phyloP scores from a whole-genome alignment of 1,284 basidiomycete species.

The Mycena sp. region DNA sequence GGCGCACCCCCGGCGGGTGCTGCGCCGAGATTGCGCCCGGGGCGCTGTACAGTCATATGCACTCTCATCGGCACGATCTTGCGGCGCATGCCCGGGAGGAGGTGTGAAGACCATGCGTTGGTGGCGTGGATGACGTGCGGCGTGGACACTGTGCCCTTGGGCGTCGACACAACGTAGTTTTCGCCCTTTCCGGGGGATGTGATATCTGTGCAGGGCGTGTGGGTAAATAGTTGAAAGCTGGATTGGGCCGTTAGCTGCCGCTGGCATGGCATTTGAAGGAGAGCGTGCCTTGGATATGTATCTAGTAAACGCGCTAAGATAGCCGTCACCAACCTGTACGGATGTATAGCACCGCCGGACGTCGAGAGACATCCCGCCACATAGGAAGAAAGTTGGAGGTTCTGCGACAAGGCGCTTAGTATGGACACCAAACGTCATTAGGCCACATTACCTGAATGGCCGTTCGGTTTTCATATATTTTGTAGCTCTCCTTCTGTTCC shows the following conservation, averaged over 20 bases:
- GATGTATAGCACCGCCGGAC: slow-evolving; percentile 61
- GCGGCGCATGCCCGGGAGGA: slow-evolving; percentile 69
- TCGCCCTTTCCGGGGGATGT: slow-evolving; percentile 32
- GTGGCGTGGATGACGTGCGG: slow-evolving; percentile 80
- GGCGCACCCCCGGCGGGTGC: slow-evolving; percentile 19
- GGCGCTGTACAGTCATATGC: slow-evolving; percentile 73
- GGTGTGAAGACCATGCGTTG: slow-evolving; percentile 78
- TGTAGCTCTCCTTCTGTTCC: slow-evolving; percentile 46
- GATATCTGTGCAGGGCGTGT: slow-evolving; percentile 61
- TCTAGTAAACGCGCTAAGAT: slow-evolving; percentile 57
- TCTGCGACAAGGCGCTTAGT: slow-evolving; percentile 39
- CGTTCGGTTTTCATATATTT: slow-evolving; percentile 36
- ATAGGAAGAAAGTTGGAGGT: slow-evolving; percentile 51
- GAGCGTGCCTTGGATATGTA: slow-evolving; percentile 30
- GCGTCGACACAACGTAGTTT: slow-evolving; percentile 58
- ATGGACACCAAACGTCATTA: neutral
- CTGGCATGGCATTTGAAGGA: neutral
- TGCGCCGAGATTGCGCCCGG: slow-evolving; percentile 45
- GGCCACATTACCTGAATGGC: slow-evolving; percentile 34
- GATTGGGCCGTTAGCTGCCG: neutral
- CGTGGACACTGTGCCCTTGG: slow-evolving; percentile 61
- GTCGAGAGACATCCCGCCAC: slow-evolving; percentile 56
- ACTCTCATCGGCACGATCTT: slow-evolving; percentile 68
- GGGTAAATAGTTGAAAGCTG: slow-evolving; percentile 60
- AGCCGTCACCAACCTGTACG: slow-evolving; percentile 65